A percentile compares a stretch with the other conserved stretches of the same genome.
Evolutionary conservation across 1,284 basidiomycete species (phyloP).

Genomic region (Ceratobasidium sp.): DNA sequence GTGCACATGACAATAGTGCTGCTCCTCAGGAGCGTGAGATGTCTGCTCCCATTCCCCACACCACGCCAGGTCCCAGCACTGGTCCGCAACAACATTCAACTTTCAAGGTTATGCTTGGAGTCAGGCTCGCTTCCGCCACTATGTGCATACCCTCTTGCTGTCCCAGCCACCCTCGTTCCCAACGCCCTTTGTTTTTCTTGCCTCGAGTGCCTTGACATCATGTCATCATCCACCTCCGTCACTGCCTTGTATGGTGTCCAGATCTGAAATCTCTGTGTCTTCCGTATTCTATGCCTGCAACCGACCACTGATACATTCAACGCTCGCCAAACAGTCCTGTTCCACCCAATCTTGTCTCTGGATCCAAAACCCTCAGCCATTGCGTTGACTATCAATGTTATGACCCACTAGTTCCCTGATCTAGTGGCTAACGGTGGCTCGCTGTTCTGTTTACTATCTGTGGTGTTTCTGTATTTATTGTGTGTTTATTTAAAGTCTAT

Average conservation of each 20-base stretch:
- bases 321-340: no score
- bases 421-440: no score
- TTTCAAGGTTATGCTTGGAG: no score
- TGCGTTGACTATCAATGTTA: no score
- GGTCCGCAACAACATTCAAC: conserved; percentile 36
- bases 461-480: no score
- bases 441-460: no score
- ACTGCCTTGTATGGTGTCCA: conserved; percentile 36
- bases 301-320: conserved; percentile 13
- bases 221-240: conserved; percentile 30
- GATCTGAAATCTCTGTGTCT: conserved; percentile 17
- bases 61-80: not conserved
- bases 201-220: conserved; percentile 38
- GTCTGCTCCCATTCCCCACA: conserved; percentile 27
- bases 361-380: no score
- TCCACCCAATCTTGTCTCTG: no score
- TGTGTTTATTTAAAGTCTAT: no score
- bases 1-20: conserved; percentile 36
- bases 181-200: conserved; percentile 34
- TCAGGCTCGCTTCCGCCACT: no score
- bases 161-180: not conserved
- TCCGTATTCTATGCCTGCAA: conserved; percentile 27
- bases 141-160: no score
- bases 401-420: no score
- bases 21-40: conserved; percentile 33